phyloP scores from a whole-genome alignment of 1,284 basidiomycete species.

The Ceraceosorus bombacis region DNA sequence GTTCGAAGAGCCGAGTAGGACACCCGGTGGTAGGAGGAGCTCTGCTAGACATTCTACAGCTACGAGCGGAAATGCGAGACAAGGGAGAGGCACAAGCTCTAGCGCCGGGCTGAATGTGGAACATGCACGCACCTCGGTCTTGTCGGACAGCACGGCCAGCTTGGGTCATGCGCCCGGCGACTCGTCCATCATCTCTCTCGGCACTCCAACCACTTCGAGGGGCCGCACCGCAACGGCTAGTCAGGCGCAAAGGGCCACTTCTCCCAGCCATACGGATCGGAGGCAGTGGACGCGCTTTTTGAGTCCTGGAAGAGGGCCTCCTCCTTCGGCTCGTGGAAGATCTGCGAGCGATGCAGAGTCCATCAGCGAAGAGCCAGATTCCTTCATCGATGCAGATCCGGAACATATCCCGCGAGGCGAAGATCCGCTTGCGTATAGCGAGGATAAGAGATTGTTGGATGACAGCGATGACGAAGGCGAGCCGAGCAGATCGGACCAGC shows the following conservation, averaged over 20 bases:
- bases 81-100: neutral
- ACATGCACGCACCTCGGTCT: slow-evolving; percentile 11
- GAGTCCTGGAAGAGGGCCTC: neutral
- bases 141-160: neutral
- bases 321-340: neutral
- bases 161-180: neutral
- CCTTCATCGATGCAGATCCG: slow-evolving; percentile 23
- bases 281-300: neutral
- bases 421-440: slow-evolving; percentile 31
- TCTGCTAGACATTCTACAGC: too few relatives aligned
- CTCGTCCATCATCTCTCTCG: neutral
- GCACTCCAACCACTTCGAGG: neutral
- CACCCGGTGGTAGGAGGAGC: neutral
- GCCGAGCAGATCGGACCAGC: slow-evolving; percentile 7
- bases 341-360: neutral
- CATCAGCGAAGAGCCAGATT: slow-evolving; percentile 29
- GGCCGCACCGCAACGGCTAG: neutral
- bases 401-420: slow-evolving; percentile 31
- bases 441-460: slow-evolving; percentile 22
- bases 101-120: slow-evolving; percentile 7
- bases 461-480: slow-evolving; percentile 15
- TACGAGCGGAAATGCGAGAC: too few relatives aligned
- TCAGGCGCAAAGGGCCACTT: neutral
- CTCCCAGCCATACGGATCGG: neutral
- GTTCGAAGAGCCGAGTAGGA: slow-evolving; percentile 14